phyloP scores from a whole-genome alignment of 2,329 filamentous ascomycete species.

The Dryadomyces quercus-mongolicae region DNA sequence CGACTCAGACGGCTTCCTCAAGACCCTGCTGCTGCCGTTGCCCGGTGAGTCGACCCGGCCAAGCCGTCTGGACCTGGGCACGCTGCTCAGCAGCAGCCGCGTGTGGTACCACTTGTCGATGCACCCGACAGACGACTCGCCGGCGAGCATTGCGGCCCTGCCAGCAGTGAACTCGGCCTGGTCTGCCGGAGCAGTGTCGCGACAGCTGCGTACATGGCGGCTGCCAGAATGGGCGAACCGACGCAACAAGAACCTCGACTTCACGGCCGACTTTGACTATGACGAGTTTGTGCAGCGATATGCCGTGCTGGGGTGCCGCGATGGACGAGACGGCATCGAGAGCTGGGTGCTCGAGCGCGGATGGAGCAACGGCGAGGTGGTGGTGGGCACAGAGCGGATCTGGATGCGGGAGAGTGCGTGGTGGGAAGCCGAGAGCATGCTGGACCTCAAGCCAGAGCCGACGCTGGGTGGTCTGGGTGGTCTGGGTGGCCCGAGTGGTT shows the following conservation, averaged over 20 bases:
- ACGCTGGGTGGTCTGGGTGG: conserved; percentile 13
- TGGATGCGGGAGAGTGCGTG: conserved; percentile 92
- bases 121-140: conserved; percentile 81
- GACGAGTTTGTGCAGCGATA: conserved; percentile 87
- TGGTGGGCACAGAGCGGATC: conserved; percentile 79
- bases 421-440: conserved; percentile 97
- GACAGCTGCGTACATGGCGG: conserved; percentile 86
- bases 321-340: conserved; percentile 85
- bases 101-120: conserved; percentile 91
- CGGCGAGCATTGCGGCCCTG: conserved; percentile 59
- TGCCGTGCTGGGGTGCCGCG: conserved; percentile 68
- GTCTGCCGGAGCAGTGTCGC: conserved; percentile 87
- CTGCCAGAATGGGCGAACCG: conserved; percentile 95
- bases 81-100: conserved; percentile 68
- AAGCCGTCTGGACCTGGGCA: conserved; percentile 67
- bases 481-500: conserved; percentile 6
- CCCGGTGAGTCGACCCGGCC: conserved; percentile 62
- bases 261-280: conserved; percentile 90
- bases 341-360: conserved; percentile 89
- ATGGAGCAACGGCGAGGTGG: conserved; percentile 96
- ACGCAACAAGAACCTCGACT: conserved; percentile 81
- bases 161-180: conserved; percentile 68
- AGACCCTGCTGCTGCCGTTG: conserved; percentile 68
- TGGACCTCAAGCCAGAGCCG: conserved; percentile 64
- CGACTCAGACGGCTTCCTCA: conserved; percentile 72